phyloP scores from a whole-genome alignment of 2,329 filamentous ascomycete genomes.

The Chrysoporthe austroafricana region DNA sequence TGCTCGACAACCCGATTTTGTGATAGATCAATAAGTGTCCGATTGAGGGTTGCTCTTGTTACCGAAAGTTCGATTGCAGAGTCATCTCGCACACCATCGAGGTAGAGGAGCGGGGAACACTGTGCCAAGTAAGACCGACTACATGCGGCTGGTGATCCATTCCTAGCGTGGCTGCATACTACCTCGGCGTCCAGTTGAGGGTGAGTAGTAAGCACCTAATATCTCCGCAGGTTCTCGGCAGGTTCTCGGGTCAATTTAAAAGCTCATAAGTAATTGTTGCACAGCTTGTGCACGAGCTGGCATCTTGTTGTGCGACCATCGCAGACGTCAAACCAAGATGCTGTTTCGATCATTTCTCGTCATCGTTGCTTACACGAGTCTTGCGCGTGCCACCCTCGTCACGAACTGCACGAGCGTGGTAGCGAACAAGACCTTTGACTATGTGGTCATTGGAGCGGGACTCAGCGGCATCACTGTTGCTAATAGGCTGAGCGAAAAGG shows the following conservation, averaged over 20 bases:
- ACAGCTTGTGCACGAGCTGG: background rate
- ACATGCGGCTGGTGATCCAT: background rate
- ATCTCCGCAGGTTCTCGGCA: background rate
- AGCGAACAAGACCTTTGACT: slow-evolving; percentile 25
- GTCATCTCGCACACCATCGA: no score
- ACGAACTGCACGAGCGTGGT: slow-evolving; percentile 30
- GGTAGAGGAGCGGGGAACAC: no score
- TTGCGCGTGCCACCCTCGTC: slow-evolving; percentile 25
- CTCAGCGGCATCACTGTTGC: slow-evolving; percentile 23
- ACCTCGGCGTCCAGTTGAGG: background rate
- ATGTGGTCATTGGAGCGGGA: slow-evolving; percentile 27
- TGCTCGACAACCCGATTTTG: no score
- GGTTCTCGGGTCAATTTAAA: background rate
- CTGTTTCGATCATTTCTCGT: background rate
- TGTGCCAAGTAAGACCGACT: no score
- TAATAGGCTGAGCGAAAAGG: slow-evolving; percentile 31
- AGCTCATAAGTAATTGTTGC: background rate
- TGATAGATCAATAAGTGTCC: no score
- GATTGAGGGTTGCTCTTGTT: no score
- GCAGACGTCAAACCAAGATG: background rate
- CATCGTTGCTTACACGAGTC: no score
- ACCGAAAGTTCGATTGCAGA: no score
- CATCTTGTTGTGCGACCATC: background rate
- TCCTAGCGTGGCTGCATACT: background rate
- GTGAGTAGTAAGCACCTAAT: no score